Evolutionary conservation across 306 rosid species (phyloP), one percentile per base, ranked within the genome.

Genomic region (Aeschynomene evenia): DNA sequence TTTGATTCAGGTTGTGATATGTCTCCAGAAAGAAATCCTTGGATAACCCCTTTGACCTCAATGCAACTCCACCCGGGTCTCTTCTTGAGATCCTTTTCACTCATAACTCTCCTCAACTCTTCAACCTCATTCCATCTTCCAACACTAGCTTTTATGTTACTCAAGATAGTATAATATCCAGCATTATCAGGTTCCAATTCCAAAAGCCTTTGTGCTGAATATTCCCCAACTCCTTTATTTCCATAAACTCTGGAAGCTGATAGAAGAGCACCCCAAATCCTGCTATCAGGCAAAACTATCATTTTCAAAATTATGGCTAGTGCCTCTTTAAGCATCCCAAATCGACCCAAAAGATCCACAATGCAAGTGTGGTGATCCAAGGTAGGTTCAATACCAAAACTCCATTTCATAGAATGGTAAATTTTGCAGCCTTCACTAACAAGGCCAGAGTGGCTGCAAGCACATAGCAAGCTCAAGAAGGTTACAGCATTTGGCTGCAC

Each of bases 201-300:
- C 80, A 87, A 51, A 60, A 84, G 80, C 79, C 77, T 84, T 23
- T 64, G 29, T 16, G 87, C 92, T 21, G 85, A 76, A 77, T 82
- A 80, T 73, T 80, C 74, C 37, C 84, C 92, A 1, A 84, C 45
- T 20, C 22, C 68, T 58, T 66, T 69, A 24, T 68, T 55, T 15
- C 80, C 79, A 62, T 87, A 59, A 76, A 87, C 77, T 75, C 74
- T 78, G 31, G 81, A 77, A 39, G 87, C 87, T 14, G 87, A 73
- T 61, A 86, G 77, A 82, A 84, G 88, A 71, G 91, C 85, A 75
- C 82, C 86, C 84, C 85, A 84, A 18, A 86, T 87, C 83, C 85
- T 77, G 66, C 92, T 34, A 73, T 82, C 89, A 55, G 80, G 85
- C 39, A 39, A 19, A 77, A 26, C 53, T 15, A 28, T 22, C 87